phyloP scores from a whole-genome alignment of 2,329 filamentous ascomycete species.

The Truncatella angustata region DNA sequence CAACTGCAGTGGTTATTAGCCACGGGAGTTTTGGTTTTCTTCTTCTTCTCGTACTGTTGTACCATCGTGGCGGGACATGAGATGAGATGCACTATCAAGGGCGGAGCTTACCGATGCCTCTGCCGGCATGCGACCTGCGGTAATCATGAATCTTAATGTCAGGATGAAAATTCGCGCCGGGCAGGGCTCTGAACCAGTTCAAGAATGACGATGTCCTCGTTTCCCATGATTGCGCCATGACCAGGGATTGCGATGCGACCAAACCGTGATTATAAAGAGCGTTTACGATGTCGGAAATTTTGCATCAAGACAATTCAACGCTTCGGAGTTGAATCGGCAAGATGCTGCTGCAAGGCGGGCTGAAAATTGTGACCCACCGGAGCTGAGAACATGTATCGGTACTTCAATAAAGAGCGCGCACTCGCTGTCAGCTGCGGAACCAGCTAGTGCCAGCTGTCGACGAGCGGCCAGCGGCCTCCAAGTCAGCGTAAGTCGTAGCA shows the following conservation, averaged over 20 bases:
- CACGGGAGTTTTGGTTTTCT: no score
- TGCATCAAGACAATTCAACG: no score
- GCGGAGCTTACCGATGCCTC: conserved; percentile 55
- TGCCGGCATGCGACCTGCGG: conserved; percentile 47
- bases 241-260: not conserved
- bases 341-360: not conserved
- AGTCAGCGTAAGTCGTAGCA: no score
- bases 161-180: conserved; percentile 52
- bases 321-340: no score
- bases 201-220: conserved; percentile 45
- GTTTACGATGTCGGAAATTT: no score
- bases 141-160: conserved; percentile 53
- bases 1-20: conserved; percentile 52
- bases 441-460: not conserved
- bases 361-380: not conserved
- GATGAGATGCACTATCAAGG: no score
- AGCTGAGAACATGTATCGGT: no score
- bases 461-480: not conserved
- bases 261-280: no score
- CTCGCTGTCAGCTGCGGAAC: not conserved
- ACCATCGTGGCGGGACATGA: no score
- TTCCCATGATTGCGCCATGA: conserved; percentile 39
- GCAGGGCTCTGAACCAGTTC: conserved; percentile 51
- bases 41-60: no score
- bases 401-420: not conserved